These are phyloP conservation scores for Aspergillus texensis DNA, from an alignment of 2,329 filamentous ascomycete species.

Conservation along the genomic window DNA sequence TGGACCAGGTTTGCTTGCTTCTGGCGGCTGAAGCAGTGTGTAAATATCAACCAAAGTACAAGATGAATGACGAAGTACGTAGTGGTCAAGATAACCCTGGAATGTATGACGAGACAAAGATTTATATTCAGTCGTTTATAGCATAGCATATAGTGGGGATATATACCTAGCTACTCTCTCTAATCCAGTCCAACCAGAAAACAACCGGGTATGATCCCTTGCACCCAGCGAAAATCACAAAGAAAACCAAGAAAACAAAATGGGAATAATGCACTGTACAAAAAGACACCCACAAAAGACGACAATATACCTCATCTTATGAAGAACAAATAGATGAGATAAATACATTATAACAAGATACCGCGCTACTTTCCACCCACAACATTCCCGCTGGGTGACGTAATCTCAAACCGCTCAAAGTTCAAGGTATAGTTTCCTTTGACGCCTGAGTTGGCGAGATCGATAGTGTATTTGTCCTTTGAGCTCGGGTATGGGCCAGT, in stretches of 20 bases:
- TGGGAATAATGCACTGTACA: background rate
- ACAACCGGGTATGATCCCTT: background rate
- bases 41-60: background rate
- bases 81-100: background rate
- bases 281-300: background rate
- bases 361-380: slow-evolving; percentile 24
- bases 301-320: background rate
- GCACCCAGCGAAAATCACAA: background rate
- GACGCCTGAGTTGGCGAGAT: slow-evolving; percentile 23
- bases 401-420: slow-evolving; percentile 41
- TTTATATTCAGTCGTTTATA: background rate
- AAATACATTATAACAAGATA: background rate
- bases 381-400: slow-evolving; percentile 19
- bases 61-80: background rate
- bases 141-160: background rate
- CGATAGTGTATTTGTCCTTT: slow-evolving; percentile 25
- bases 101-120: too few relatives aligned
- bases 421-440: slow-evolving; percentile 35
- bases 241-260: background rate
- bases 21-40: background rate
- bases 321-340: background rate
- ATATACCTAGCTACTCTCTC: background rate
- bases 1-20: background rate
- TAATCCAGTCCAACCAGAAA: background rate
- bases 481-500: slow-evolving; percentile 26